Base-by-base conservation (phyloP, 805 yeast species). In the Torulaspora maleeae region DNA sequence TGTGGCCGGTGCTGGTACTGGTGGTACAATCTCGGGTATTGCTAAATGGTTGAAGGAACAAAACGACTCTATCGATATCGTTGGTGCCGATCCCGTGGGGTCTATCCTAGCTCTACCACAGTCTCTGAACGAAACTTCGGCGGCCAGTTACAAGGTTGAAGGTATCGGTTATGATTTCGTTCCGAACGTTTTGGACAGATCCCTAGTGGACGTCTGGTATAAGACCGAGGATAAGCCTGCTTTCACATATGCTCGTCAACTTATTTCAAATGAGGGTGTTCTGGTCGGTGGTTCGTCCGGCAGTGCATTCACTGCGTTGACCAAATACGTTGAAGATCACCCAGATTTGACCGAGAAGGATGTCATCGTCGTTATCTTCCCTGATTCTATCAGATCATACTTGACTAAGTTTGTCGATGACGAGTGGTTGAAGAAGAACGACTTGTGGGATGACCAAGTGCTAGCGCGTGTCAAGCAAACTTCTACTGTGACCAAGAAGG, bases 1-100 rank as follows among this genome's bases (percentile, higher is more conserved):
- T 36, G 84, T 87, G 44, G 95, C 95, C 30, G 95, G 95, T 65
- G 95, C 95, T 6, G 95, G 95, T 69, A 86, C 95, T 47, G 95
- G 95, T 68, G 95, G 95, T 69, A 86, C 95, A 43, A 82, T 86
- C 61, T 72, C 86, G 42, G 95, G 95, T 70, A 84, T 85, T 55
- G 79, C 93, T 45, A 75, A 73, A 55, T 87, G 81, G 57, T 73
- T 86, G 64, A 86, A 86, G 70, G 86, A 80, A 63, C 76, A 82
- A 65, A 76, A 84, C 66, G 69, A 80, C 20, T 68, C 78, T 12
- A 71, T 86, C 51, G 64, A 72, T 47, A 77, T 86, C 35, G 75
- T 82, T 41, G 95, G 83, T 54, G 95, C 95, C 35, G 95, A 86
- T 69, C 95, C 95, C 32, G 73, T 78, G 52, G 95, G 95, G 27